Conservation (phyloP, 352 stramenopile genomes). For the Pythium folliculosum region DNA sequence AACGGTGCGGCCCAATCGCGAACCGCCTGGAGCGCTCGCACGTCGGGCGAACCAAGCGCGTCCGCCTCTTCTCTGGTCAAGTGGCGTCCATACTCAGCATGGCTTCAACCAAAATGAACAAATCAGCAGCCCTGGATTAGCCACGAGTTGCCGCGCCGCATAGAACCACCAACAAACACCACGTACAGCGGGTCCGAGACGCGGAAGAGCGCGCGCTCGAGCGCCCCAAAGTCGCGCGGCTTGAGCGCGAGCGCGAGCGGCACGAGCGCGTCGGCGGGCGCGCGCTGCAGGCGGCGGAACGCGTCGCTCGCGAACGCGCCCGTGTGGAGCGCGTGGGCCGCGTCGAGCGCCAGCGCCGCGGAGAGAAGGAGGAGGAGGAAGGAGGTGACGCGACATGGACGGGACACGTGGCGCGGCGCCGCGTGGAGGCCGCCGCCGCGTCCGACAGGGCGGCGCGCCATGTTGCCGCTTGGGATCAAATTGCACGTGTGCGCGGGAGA, state of each 20-base stretch:
- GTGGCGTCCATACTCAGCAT: conserved; percentile 53
- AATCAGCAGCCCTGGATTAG: neutral
- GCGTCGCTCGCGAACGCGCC: conserved; percentile 19
- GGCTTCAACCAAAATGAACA: conserved; percentile 29
- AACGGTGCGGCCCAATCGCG: conserved; percentile 47
- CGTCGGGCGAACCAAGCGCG: conserved; percentile 41
- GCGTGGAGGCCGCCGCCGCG: too few relatives aligned
- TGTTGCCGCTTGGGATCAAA: too few relatives aligned
- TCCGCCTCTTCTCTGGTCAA: conserved; percentile 47
- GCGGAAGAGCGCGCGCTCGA: conserved; percentile 55
- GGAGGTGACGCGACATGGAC: neutral
- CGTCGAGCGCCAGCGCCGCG: neutral
- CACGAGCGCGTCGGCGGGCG: conserved; percentile 34
- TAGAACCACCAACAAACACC: neutral
- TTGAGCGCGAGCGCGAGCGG: conserved; percentile 58
- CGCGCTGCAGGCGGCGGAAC: conserved; percentile 19
- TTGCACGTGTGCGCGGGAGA: neutral
- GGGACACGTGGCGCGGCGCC: neutral
- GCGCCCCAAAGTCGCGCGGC: conserved; percentile 43
- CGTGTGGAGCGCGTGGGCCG: conserved; percentile 9
- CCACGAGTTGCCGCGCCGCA: too few relatives aligned
- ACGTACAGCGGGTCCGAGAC: conserved; percentile 61
- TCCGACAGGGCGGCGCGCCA: neutral
- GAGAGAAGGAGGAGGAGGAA: neutral
- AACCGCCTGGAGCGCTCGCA: conserved; percentile 48